Percentiles rank a stretch among this genome's conserved stretches.
Evolutionary conservation across 805 yeast genomes (phyloP).

Genomic region (Starmerella etchellsii): DNA sequence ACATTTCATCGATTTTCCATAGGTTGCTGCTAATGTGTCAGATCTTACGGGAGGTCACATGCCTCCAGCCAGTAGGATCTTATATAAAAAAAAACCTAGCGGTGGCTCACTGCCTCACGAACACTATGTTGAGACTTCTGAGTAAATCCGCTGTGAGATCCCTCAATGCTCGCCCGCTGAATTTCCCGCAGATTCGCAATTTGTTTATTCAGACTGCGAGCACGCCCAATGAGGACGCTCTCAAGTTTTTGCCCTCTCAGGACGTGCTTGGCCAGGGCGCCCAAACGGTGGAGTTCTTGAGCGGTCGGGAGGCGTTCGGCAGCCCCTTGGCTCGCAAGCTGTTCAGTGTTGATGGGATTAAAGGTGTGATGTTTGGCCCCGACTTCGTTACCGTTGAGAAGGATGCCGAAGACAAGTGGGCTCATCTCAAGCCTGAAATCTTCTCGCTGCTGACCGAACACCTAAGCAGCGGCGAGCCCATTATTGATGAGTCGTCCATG

Average conservation of each 20-base stretch:
- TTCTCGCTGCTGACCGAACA: conserved; percentile 37
- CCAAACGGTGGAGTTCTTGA: conserved; percentile 53
- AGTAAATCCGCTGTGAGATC: no score
- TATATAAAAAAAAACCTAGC: no score
- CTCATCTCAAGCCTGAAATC: conserved; percentile 54
- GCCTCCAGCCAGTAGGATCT: no score
- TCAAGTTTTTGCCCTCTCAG: conserved; percentile 70
- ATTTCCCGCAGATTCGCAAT: conserved; percentile 4
- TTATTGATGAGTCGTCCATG: conserved; percentile 32
- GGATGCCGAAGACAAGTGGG: conserved; percentile 48
- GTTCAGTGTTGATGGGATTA: conserved; percentile 63
- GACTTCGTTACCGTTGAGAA: conserved; percentile 78
- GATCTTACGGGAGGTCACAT: no score
- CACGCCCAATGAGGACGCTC: conserved; percentile 78
- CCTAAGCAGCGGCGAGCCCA: conserved; percentile 37
- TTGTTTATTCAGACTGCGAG: conserved; percentile 59
- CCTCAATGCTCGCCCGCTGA: no score
- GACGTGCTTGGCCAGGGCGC: conserved; percentile 49
- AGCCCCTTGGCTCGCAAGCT: conserved; percentile 69
- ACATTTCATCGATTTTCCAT: no score
- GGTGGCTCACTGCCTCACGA: no score
- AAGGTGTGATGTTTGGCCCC: conserved; percentile 65
- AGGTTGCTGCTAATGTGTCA: no score
- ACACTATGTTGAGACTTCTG: no score
- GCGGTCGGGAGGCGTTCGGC: conserved; percentile 60